phyloP scores from a whole-genome alignment of 768 basidiomycete species.

The Royoungia palumana region DNA sequence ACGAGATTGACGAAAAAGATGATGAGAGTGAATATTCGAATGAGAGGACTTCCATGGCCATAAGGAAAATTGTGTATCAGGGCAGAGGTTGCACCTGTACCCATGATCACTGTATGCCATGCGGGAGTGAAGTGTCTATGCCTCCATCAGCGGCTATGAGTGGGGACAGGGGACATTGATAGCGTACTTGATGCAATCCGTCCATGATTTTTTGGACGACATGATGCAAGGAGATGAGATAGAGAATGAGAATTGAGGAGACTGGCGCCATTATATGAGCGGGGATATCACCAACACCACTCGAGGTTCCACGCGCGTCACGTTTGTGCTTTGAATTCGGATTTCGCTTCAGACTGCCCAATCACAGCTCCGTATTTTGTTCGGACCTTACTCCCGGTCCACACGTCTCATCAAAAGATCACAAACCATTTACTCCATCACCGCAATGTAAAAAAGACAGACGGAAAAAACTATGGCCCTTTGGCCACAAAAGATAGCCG shows the following conservation, averaged over 20 bases:
- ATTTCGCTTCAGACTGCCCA: neutral
- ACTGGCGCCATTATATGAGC: neutral
- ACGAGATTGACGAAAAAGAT: slow-evolving; percentile 40
- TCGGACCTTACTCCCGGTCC: too few relatives aligned
- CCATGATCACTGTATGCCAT: slow-evolving; percentile 49
- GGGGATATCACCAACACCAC: too few relatives aligned
- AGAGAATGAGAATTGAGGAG: neutral
- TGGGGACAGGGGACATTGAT: neutral
- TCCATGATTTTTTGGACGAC: slow-evolving; percentile 33
- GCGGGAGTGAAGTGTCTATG: slow-evolving; percentile 45
- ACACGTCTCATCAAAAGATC: too few relatives aligned
- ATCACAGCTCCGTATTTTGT: too few relatives aligned
- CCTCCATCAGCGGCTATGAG: neutral
- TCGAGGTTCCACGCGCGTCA: too few relatives aligned
- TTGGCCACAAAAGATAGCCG: too few relatives aligned
- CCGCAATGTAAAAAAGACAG: too few relatives aligned
- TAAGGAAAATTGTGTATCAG: slow-evolving; percentile 45
- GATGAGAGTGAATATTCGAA: slow-evolving; percentile 35
- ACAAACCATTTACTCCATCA: too few relatives aligned
- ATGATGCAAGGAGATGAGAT: neutral
- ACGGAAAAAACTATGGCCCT: too few relatives aligned
- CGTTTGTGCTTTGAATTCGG: neutral
- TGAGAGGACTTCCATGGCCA: slow-evolving; percentile 30
- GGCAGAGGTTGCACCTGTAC: slow-evolving; percentile 41
- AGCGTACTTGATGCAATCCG: slow-evolving; percentile 34